These are phyloP conservation scores for Pulicaria dysenterica DNA, from an alignment of 129 eudicot genomes.

Conservation along the genomic window DNA sequence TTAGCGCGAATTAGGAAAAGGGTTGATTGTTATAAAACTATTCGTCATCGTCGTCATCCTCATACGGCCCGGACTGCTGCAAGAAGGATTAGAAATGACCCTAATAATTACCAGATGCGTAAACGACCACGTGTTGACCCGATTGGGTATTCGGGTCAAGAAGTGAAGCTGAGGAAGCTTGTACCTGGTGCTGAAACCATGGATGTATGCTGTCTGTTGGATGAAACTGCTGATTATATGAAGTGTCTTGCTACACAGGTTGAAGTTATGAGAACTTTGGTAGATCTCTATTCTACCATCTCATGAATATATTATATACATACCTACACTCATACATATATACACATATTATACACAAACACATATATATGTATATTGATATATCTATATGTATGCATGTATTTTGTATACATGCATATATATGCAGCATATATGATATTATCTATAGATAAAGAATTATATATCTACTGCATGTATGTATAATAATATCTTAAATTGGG, in stretches of 20 bases:
- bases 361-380: constrained; percentile 20
- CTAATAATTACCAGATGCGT: constrained; percentile 24
- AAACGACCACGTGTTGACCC: constrained; percentile 20
- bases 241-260: constrained; percentile 76
- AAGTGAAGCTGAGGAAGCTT: constrained; percentile 59
- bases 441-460: constrained; percentile 10
- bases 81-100: constrained; percentile 28
- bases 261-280: constrained; percentile 71
- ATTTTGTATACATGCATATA: neutral
- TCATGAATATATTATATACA: constrained; percentile 20
- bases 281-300: constrained; percentile 46
- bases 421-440: neutral
- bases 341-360: neutral
- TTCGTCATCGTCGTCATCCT: constrained; percentile 23
- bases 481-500: constrained; percentile 24
- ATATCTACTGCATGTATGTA: constrained; percentile 15
- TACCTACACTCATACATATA: constrained; percentile 14
- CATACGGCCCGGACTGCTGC: neutral
- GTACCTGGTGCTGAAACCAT: constrained; percentile 76
- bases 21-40: neutral
- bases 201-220: constrained; percentile 60
- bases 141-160: constrained; percentile 35
- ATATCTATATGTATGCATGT: constrained; percentile 10
- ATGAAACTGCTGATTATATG: constrained; percentile 84
- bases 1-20: neutral